Conservation (phyloP, 129 eudicot genomes). For the Pseudognaphalium luteoalbum region DNA sequence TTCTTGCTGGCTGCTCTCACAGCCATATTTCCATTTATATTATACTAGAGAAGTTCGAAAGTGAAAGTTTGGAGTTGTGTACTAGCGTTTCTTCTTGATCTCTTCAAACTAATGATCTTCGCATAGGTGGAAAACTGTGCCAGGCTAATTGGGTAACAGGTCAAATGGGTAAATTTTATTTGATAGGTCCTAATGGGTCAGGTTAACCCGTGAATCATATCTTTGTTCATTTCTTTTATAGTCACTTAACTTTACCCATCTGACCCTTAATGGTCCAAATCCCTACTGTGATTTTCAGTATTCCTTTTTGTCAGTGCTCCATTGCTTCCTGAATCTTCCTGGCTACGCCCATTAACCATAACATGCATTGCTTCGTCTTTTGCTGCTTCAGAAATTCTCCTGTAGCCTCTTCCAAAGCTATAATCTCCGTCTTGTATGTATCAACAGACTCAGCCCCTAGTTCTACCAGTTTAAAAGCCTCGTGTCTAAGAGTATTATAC, state of each 20-base stretch:
- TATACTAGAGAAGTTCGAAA: too few species aligned
- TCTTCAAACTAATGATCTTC: neutral
- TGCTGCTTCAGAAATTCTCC: slow-evolving; percentile 45
- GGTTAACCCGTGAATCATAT: too few species aligned
- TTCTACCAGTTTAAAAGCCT: slow-evolving; percentile 58
- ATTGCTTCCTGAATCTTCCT: slow-evolving; percentile 37
- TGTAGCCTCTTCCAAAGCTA: slow-evolving; percentile 58
- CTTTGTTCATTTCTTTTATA: too few species aligned
- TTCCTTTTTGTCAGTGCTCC: slow-evolving; percentile 24
- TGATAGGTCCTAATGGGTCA: too few species aligned
- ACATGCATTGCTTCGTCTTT: slow-evolving; percentile 40
- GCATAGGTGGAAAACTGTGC: neutral
- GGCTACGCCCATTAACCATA: slow-evolving; percentile 33
- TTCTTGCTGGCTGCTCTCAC: neutral
- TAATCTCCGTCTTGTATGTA: slow-evolving; percentile 47
- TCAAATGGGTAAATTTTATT: too few species aligned
- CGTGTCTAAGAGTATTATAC: slow-evolving; percentile 51
- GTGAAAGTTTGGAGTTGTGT: neutral
- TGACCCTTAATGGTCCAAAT: slow-evolving; percentile 17
- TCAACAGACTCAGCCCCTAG: slow-evolving; percentile 58
- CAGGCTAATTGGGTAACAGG: too few species aligned
- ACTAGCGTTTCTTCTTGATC: neutral
- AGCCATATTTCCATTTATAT: too few species aligned
- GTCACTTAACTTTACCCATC: too few species aligned
- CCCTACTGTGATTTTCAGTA: slow-evolving; percentile 22